Percentiles rank a stretch among this genome's conserved stretches.
Conservation (phyloP, 768 basidiomycete genomes). For the Xanthoconium stramineum region DNA sequence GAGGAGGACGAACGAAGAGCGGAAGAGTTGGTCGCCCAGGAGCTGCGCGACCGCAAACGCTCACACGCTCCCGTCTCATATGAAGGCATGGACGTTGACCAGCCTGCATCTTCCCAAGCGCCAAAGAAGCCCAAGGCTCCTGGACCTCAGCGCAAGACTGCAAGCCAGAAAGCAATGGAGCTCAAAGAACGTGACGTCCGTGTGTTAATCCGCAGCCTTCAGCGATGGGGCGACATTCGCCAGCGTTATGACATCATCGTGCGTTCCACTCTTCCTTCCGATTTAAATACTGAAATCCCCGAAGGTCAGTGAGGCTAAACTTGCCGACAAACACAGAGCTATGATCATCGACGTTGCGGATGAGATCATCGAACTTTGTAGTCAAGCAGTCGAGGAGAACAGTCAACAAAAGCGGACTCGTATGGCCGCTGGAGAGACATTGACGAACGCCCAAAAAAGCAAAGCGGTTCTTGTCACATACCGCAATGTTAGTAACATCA, state of each 20-base stretch:
- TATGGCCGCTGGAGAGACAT: conserved; percentile 78
- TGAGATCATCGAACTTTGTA: conserved; percentile 86
- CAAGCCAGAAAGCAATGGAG: conserved; percentile 93
- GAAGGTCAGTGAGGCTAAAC: conserved; percentile 84
- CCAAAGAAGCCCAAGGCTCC: conserved; percentile 74
- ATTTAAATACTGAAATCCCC: not conserved
- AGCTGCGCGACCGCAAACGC: conserved; percentile 75
- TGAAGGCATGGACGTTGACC: conserved; percentile 90
- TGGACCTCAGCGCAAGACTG: conserved; percentile 78
- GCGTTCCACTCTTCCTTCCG: conserved; percentile 32
- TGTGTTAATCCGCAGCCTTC: conserved; percentile 89
- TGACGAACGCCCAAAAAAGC: conserved; percentile 92
- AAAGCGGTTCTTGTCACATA: conserved; percentile 94
- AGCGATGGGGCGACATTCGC: conserved; percentile 97
- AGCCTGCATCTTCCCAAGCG: conserved; percentile 55
- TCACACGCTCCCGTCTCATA: conserved; percentile 86
- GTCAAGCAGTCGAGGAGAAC: conserved; percentile 78
- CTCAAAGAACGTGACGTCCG: conserved; percentile 97
- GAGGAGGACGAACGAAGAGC: conserved; percentile 76
- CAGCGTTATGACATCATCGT: conserved; percentile 94
- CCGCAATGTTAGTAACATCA: conserved; percentile 88
- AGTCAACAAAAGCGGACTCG: conserved; percentile 76
- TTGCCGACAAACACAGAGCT: conserved; percentile 90
- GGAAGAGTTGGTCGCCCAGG: conserved; percentile 67
- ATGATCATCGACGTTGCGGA: conserved; percentile 91